Percentiles rank a stretch among this genome's conserved stretches.
Evolutionary conservation across 2,329 filamentous ascomycete species (phyloP).

Genomic region (Neonectria neomacrospora): DNA sequence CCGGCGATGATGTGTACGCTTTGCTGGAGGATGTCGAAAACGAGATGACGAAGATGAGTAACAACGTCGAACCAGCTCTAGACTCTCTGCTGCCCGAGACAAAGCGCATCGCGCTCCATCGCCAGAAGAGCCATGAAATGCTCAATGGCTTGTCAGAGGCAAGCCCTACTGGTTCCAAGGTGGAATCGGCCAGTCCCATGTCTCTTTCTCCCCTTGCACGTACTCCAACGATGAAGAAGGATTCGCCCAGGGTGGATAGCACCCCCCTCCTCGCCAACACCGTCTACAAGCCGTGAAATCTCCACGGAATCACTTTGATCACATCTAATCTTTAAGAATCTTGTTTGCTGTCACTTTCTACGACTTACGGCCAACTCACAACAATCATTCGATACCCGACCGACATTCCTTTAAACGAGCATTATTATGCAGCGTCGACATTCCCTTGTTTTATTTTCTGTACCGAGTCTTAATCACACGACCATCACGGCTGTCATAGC

Average conservation of each 20-base stretch:
- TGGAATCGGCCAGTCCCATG: slow-evolving; percentile 40
- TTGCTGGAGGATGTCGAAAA: slow-evolving; percentile 74
- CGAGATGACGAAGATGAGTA: slow-evolving; percentile 53
- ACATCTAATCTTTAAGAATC: slow-evolving; percentile 5
- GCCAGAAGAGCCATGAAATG: slow-evolving; percentile 63
- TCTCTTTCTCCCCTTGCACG: slow-evolving; percentile 49
- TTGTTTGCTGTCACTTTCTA: slow-evolving; percentile 24
- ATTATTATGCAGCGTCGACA: slow-evolving; percentile 16
- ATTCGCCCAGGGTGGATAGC: slow-evolving; percentile 41
- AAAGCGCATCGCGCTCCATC: slow-evolving; percentile 54
- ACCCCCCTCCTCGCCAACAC: slow-evolving; percentile 60
- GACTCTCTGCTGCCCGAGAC: slow-evolving; percentile 40
- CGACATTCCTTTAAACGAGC: slow-evolving; percentile 28
- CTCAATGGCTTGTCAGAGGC: slow-evolving; percentile 53
- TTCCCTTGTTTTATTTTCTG: slow-evolving; percentile 19
- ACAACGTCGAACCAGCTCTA: slow-evolving; percentile 25
- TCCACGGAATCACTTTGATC: slow-evolving; percentile 15
- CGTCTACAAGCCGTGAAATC: slow-evolving; percentile 58
- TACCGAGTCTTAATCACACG: slow-evolving; percentile 28
- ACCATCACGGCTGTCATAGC: slow-evolving; percentile 38
- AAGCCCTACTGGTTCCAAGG: slow-evolving; percentile 30
- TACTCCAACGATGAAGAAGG: slow-evolving; percentile 50
- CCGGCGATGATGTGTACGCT: slow-evolving; percentile 73
- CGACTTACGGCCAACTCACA: slow-evolving; percentile 43
- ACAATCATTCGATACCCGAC: slow-evolving; percentile 45